Conservation (phyloP, 257 asterid species). For the Jacaranda mimosifolia region DNA sequence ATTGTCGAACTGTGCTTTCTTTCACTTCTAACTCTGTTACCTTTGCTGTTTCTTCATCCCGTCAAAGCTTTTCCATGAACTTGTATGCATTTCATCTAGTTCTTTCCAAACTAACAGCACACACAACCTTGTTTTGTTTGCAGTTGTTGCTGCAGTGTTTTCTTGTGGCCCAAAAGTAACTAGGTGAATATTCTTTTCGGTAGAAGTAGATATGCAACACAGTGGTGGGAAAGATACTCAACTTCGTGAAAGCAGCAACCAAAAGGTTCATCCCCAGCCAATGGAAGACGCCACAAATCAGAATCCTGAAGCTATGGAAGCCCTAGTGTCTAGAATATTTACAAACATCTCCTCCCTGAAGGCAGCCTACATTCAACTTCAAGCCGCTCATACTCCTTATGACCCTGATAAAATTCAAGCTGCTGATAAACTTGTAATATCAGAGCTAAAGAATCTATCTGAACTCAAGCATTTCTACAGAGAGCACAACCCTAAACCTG, state of each 20-base stretch:
- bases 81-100: constrained; percentile 11
- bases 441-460: constrained; percentile 90
- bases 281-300: constrained; percentile 93
- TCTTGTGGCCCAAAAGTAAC: constrained; percentile 39
- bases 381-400: constrained; percentile 95
- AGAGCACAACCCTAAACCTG: constrained; percentile 95
- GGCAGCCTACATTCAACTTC: constrained; percentile 94
- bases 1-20: constrained; percentile 12
- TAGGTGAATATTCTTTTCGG: constrained; percentile 40
- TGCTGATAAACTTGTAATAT: constrained; percentile 94
- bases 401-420: constrained; percentile 97
- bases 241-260: constrained; percentile 94
- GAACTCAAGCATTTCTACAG: constrained; percentile 96
- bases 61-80: constrained; percentile 16
- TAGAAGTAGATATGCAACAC: constrained; percentile 94
- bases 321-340: constrained; percentile 82
- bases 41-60: constrained; percentile 19
- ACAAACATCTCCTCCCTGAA: constrained; percentile 89
- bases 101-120: constrained; percentile 9
- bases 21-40: not conserved
- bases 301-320: constrained; percentile 92
- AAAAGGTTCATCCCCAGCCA: constrained; percentile 99
- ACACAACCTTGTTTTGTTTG: constrained; percentile 36
- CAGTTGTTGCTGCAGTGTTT: constrained; percentile 44
- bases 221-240: constrained; percentile 88